A percentile compares a stretch with the other conserved stretches of the same genome.
Evolutionary conservation across 208 protist genomes (phyloP).

Genomic region (Endotrypanum monterogeii): DNA sequence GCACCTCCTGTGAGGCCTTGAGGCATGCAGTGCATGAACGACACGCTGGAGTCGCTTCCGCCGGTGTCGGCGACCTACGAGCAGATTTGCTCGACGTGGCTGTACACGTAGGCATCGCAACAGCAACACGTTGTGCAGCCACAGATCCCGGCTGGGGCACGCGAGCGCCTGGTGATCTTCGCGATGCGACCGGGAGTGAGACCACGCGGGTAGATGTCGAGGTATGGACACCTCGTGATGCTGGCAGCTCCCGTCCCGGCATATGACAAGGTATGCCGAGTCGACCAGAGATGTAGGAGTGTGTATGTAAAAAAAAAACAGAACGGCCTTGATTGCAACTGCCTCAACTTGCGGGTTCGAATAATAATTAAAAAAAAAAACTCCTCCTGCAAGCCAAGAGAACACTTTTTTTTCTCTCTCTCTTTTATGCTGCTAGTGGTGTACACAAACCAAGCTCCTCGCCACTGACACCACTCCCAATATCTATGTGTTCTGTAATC

Average conservation of each 20-base stretch:
- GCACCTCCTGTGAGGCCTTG: conserved; percentile 18
- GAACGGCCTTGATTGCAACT: background rate
- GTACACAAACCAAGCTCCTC: no score
- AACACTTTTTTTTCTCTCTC: no score
- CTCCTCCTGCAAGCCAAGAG: no score
- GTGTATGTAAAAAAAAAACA: background rate
- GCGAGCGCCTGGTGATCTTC: background rate
- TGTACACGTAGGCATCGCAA: background rate
- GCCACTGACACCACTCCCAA: no score
- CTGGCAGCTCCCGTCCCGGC: conserved; percentile 18
- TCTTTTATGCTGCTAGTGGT: no score
- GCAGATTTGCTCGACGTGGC: background rate
- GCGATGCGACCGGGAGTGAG: background rate
- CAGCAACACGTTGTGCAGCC: background rate
- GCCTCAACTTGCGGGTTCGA: background rate
- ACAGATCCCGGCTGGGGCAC: background rate
- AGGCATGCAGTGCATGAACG: conserved; percentile 19
- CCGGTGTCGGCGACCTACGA: background rate
- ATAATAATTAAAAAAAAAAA: no score
- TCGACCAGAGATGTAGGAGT: background rate
- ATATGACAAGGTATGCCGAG: background rate
- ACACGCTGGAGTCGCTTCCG: conserved; percentile 23
- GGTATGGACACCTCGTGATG: background rate
- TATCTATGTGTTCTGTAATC: no score
- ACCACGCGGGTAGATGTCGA: background rate